Conservation (phyloP, 176 grass and related monocot species). For the Triticum turgidum region DNA sequence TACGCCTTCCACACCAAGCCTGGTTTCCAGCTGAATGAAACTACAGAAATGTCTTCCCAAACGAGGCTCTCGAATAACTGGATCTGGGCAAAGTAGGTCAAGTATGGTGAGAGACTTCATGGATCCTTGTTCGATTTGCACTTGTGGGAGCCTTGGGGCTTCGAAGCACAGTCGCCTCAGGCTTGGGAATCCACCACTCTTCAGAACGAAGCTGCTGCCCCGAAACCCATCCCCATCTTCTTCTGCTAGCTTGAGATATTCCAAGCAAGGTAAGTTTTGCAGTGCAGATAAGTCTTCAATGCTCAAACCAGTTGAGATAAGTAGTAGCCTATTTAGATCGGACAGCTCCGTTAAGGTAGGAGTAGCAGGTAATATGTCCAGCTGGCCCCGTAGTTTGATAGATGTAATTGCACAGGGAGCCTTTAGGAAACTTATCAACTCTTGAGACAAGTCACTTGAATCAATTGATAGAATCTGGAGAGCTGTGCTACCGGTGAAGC, state of each 20-base stretch:
- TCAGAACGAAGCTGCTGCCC: not conserved
- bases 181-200: conserved; percentile 11
- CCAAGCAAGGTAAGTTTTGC: conserved; percentile 4
- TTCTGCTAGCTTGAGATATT: conserved; percentile 7
- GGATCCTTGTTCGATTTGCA: conserved; percentile 18
- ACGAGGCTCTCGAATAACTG: not conserved
- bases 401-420: conserved; percentile 3
- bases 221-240: not conserved
- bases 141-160: not conserved
- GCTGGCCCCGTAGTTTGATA: conserved; percentile 3
- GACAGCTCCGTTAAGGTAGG: not conserved
- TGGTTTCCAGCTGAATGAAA: too few species aligned
- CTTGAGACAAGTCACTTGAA: not conserved
- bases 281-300: not conserved
- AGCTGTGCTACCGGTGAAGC: not conserved
- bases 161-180: conserved; percentile 17
- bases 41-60: too few species aligned
- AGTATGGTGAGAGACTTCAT: conserved; percentile 7
- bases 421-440: not conserved
- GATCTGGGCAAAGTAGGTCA: not conserved
- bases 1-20: not conserved
- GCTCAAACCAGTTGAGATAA: conserved; percentile 19
- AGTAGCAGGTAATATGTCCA: conserved; percentile 1
- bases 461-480: conserved; percentile 15
- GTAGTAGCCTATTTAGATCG: conserved; percentile 9